Evolutionary conservation across 441 rosid genomes (phyloP), one percentile per base, ranked within the genome.

Genomic region (Gossypium schwendimanii): DNA sequence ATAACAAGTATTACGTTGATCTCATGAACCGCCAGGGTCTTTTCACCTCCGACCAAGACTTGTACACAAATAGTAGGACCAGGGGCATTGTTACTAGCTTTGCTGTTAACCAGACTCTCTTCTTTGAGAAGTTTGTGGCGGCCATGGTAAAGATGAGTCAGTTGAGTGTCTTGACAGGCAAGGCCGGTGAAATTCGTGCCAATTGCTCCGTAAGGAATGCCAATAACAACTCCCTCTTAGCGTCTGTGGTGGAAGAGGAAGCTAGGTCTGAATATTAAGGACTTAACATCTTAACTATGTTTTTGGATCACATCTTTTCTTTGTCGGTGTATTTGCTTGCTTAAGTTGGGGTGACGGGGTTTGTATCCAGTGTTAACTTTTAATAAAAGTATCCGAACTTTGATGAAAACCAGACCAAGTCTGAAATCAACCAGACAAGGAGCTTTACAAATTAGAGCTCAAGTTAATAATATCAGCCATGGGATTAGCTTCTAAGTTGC

Each of bases 41-140:
- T 31, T 90, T 94, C 77, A 89, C 93, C 0, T 94, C 97, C 0
- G 98, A 92, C 82, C 98, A 92, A 57, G 97, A 92, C 45, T 52
- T 94, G 71, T 94, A 87, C 81, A 76, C 79, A 3, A 84, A 92
- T 55, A 65, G 53, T 36, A 78, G 85, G 71, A 94, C 97, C 0
- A 84, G 83, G 80, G 78, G 61, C 14, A 85, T 89, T 1, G 98
- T 92, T 7, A 83, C 44, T 36, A 36, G 44, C 44, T 36, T 36
- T 36, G 10, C 11, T 36, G 44, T 36, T 36, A 36, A 36, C 75
- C 70, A 90, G 75, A 15, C 72, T 0, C 31, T 88, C 73, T 94
- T 94, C 81, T 94, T 87, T 1, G 89, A 91, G 70, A 76, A 85
- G 73, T 94, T 94, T 26, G 75, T 75, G 5, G 17, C 10, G 3